Evolutionary conservation across 1,284 basidiomycete genomes (phyloP), one percentile per base, ranked within the genome.

Genomic region (Trametes pubescens): DNA sequence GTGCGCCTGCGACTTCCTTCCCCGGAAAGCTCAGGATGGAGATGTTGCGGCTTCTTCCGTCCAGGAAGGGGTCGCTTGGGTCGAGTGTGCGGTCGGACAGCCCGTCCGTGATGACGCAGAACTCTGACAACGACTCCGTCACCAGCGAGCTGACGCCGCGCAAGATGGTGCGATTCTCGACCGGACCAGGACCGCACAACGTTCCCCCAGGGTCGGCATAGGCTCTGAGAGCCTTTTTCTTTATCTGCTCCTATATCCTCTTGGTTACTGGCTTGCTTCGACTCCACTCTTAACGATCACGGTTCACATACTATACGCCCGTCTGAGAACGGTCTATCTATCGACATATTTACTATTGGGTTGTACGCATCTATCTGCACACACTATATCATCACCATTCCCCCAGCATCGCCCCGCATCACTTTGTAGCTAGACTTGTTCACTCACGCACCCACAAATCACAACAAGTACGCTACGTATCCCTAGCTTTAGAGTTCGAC

Each of bases 81-180:
- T 66, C 63, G 16, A 64, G 64, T 57, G 44, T 62, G 55, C 60
- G 68, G 5, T 66, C 67, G 10, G 62, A 61, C 47, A 68, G 61
- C 38, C 63, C 67, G 18, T 60, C 64, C 21, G 52, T 64, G 46
- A 47, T 70, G 61, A 61, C 64, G 32, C 62, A 63, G 3, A 51
- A 59, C 21, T 69, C 71, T 16, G 72, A 74, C 59, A 66, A 65
- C 57, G 72, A 73, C 43, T 70, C 72, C 51, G 63, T 62, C 18
- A 71, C 73, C 11, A 67, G 69, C 21, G 69, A 65, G 59, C 59
- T 72, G 37, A 68, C 72, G 9, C 71, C 71, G 13, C 72, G 72
- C 67, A 89, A 89, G 73, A 84, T 83, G 6, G 87, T 89, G 51
- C 81, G 87, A 53, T 89, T 89, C 72, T 75, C 75, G 16, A 59